Conservation (phyloP, 2,329 filamentous ascomycete species). For the Xylariaceae sp. region DNA sequence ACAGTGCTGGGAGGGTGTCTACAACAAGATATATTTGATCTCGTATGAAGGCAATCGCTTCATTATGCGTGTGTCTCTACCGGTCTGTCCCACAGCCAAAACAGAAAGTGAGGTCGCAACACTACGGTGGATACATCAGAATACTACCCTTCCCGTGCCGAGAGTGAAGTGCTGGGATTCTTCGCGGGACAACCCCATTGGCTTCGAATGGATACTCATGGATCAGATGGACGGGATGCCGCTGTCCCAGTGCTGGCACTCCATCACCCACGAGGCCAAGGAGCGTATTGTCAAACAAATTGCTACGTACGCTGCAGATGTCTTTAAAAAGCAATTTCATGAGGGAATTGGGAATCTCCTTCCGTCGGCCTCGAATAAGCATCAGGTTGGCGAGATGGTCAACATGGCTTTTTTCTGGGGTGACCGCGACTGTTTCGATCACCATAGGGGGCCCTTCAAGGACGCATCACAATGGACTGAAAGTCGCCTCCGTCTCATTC, state of each 20-base stretch:
- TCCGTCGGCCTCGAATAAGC: conserved; percentile 4
- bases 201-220: conserved; percentile 40
- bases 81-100: conserved; percentile 30
- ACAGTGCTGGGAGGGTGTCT: conserved; percentile 26
- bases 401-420: conserved; percentile 37
- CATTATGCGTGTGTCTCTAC: conserved; percentile 36
- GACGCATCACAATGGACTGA: conserved; percentile 24
- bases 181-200: conserved; percentile 28
- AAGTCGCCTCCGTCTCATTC: conserved; percentile 23
- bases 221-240: conserved; percentile 30
- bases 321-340: conserved; percentile 24
- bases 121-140: conserved; percentile 25
- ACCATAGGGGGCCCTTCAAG: conserved; percentile 23
- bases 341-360: conserved; percentile 37
- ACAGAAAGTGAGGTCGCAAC: conserved; percentile 38
- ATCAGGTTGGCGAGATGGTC: conserved; percentile 29
- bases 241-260: conserved; percentile 33
- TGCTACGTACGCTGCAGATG: conserved; percentile 26
- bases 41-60: conserved; percentile 31
- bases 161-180: conserved; percentile 27
- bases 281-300: conserved; percentile 36
- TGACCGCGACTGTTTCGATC: conserved; percentile 21
- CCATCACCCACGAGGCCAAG: conserved; percentile 26
- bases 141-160: conserved; percentile 34
- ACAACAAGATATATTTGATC: conserved; percentile 32